Base-by-base conservation (phyloP, 1,139 yeast species). In the Eremothecium sinecaudum region DNA sequence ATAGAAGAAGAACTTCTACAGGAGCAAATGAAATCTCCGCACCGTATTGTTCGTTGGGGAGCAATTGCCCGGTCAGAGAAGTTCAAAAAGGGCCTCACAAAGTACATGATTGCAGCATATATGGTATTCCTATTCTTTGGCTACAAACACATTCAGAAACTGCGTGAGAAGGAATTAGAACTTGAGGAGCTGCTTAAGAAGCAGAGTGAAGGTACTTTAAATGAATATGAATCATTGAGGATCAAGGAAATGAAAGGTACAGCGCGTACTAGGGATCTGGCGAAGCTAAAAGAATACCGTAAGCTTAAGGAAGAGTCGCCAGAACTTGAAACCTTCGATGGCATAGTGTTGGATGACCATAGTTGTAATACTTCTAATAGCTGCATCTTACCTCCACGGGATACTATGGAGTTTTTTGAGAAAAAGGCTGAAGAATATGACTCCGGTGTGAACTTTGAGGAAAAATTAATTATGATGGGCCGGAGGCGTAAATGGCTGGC, bases 341-440 rank as follows among this genome's bases (percentile, higher is more conserved):
- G 45, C n/a, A 58, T 66, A 5, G 57, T 63, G 47, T 65, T 79
- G 41, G 69, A 71, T 39, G 72, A 74, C n/a, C 62, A 70, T 11
- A 73, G 76, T 20, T 69, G 66, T 41, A 63, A 63, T 40, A 69
- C 64, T 41, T 56, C 51, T 49, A 45, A 63, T 57, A 49, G 53
- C 27, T 64, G 67, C 41, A 72, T 80, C 32, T 69, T 78, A 33
- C 76, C 79, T 2, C 69, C 94, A 1, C 69, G 73, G 48, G 96
- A 87, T 53, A 81, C 96, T 10, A 83, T 95, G 2, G 73, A 68
- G 4, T 81, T 86, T 48, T 90, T 80, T 53, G 92, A 90, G 41
- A 58, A 61, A 2, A 73, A 83, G 46, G 97, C 98, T 0, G 69
- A 64, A 9, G 81, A 73, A 11, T 90, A 90, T 56, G 98, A 92